Percentiles rank a stretch among this genome's conserved stretches.
phyloP scores from a whole-genome alignment of 2,329 filamentous ascomycete genomes.

The Dactylella cylindrospora region DNA sequence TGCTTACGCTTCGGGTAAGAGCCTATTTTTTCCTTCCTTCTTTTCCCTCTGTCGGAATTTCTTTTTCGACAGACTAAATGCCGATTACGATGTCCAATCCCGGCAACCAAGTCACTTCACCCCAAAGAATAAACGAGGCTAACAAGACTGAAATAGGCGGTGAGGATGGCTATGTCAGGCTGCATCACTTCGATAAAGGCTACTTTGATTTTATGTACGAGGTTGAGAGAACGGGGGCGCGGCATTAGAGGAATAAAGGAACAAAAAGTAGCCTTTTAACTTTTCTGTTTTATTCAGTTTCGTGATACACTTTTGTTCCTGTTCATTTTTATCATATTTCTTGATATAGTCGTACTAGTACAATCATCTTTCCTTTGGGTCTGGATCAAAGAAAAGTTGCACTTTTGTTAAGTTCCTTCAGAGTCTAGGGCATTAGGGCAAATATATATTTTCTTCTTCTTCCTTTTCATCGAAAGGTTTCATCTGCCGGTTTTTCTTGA shows the following conservation, averaged over 20 bases:
- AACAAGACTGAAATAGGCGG: constrained; percentile 58
- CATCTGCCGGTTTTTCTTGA: too few relatives aligned
- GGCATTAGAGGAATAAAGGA: constrained; percentile 20
- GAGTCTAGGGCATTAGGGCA: constrained; percentile 25
- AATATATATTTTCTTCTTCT: neutral
- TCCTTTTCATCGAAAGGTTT: too few relatives aligned
- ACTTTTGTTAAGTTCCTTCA: neutral
- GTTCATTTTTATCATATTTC: neutral
- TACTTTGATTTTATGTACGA: constrained; percentile 99
- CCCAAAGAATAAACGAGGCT: too few relatives aligned
- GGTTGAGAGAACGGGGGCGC: constrained; percentile 65
- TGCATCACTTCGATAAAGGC: constrained; percentile 97
- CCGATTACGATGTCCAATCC: neutral
- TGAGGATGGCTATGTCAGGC: constrained; percentile 96
- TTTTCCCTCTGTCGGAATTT: neutral
- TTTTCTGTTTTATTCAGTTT: neutral
- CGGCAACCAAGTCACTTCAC: too few relatives aligned
- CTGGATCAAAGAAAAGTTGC: constrained; percentile 1
- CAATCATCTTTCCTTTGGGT: neutral
- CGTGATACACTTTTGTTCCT: neutral
- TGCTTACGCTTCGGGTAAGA: constrained; percentile 74
- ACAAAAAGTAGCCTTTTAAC: neutral
- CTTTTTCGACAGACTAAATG: too few relatives aligned
- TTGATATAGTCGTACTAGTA: constrained; percentile 3
- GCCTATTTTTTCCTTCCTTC: neutral